phyloP scores from a whole-genome alignment of 2,329 filamentous ascomycete genomes.

The Gliomastix tumulicola region DNA sequence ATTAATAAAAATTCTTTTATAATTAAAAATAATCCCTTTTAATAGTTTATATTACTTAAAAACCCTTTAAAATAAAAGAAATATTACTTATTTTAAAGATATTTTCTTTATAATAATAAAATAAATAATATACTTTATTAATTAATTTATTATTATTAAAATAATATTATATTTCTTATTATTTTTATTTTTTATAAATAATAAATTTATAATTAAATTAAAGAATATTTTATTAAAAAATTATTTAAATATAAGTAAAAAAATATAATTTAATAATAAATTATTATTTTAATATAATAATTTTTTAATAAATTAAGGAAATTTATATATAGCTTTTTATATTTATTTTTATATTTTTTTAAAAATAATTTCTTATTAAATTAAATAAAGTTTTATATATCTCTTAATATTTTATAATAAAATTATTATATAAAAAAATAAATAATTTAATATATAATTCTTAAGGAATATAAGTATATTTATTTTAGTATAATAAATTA shows the following conservation, averaged over 20 bases:
- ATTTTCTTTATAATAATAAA: conserved; percentile 2
- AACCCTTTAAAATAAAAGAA: conserved; percentile 1
- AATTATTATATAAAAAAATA: background rate
- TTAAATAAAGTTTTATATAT: conserved; percentile 1
- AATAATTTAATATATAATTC: background rate
- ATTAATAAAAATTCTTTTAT: too few species aligned
- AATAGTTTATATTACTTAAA: too few species aligned
- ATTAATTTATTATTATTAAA: background rate
- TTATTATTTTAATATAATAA: conserved; percentile 1
- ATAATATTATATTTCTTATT: background rate
- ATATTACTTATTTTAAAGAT: conserved; percentile 2
- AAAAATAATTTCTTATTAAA: conserved; percentile 2
- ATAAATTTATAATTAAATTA: too few species aligned
- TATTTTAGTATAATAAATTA: conserved; percentile 1
- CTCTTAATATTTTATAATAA: background rate
- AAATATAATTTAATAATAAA: conserved; percentile 1
- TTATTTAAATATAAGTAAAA: conserved; percentile 2
- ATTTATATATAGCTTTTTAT: background rate
- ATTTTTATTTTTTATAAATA: background rate
- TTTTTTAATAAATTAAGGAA: background rate
- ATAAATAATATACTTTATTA: conserved; percentile 1
- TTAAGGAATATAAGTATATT: conserved; percentile 1
- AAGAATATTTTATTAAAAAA: background rate
- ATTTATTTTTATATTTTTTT: background rate
- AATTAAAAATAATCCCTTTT: too few species aligned